Conservation (phyloP, 805 yeast genomes). For the Wickerhamiella sorbophila region DNA sequence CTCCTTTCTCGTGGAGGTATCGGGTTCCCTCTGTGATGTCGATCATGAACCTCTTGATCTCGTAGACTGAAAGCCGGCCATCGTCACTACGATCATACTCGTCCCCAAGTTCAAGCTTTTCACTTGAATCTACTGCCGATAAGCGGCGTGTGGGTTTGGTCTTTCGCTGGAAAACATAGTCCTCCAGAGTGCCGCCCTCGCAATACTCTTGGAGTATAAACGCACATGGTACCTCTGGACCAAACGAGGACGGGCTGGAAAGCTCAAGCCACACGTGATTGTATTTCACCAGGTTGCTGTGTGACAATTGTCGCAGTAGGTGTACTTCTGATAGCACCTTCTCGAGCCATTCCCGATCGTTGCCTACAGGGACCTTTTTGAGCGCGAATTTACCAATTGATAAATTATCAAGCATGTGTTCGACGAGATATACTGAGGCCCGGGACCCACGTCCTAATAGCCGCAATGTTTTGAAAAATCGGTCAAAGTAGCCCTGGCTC, state of each 20-base stretch:
- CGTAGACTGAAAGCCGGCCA: constrained; percentile 33
- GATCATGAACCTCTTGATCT: constrained; percentile 50
- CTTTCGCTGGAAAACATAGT: constrained; percentile 32
- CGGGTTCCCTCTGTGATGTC: constrained; percentile 66
- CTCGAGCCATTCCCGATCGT: constrained; percentile 51
- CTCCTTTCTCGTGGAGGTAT: constrained; percentile 58
- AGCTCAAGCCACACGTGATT: constrained; percentile 88
- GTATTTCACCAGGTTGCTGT: constrained; percentile 58
- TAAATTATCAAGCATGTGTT: constrained; percentile 58
- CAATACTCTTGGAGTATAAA: constrained; percentile 79
- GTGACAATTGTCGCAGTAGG: constrained; percentile 38
- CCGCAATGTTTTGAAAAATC: constrained; percentile 44
- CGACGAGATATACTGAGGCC: constrained; percentile 74
- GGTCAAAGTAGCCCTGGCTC: constrained; percentile 67
- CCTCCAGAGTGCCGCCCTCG: constrained; percentile 77
- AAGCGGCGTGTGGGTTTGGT: constrained; percentile 18
- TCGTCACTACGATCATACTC: background rate
- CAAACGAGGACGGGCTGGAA: constrained; percentile 37
- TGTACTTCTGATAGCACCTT: constrained; percentile 67
- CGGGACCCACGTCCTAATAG: constrained; percentile 70
- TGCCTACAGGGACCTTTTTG: constrained; percentile 74
- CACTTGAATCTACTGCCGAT: background rate
- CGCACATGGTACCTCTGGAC: constrained; percentile 55
- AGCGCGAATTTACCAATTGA: constrained; percentile 70
- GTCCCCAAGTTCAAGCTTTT: background rate